Evolutionary conservation across 2,329 filamentous ascomycete genomes (phyloP).

Genomic region (Diaporthe australafricana): DNA sequence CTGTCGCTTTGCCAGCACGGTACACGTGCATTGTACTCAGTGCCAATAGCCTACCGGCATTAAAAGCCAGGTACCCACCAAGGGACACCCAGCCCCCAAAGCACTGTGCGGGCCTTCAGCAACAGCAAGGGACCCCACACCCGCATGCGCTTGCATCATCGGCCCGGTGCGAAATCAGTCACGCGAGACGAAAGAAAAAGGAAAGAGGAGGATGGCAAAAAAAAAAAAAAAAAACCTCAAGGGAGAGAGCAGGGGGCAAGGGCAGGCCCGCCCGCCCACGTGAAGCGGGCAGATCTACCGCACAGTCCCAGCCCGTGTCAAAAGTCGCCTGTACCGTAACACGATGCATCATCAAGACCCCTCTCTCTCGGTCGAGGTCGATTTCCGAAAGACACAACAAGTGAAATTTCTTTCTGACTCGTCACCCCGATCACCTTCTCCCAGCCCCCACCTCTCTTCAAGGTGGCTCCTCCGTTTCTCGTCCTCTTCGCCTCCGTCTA

Average conservation of each 20-base stretch:
- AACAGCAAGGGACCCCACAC: conserved; percentile 6
- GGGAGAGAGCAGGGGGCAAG: neutral
- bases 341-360: neutral
- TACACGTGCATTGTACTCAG: conserved; percentile 7
- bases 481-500: neutral
- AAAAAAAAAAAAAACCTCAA: neutral
- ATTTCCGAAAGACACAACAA: neutral
- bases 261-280: conserved; percentile 27
- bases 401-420: conserved; percentile 18
- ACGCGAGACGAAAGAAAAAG: neutral
- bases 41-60: conserved; percentile 29
- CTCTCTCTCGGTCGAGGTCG: neutral
- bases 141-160: conserved; percentile 16
- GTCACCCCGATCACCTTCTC: conserved; percentile 11
- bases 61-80: conserved; percentile 27
- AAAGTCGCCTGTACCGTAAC: conserved; percentile 1
- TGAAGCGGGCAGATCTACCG: conserved; percentile 26
- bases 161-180: conserved; percentile 27
- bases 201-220: neutral
- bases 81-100: neutral
- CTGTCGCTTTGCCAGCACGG: neutral
- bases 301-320: conserved; percentile 7
- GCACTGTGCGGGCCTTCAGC: conserved; percentile 19
- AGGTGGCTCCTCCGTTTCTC: conserved; percentile 8
- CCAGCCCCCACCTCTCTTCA: neutral